Conservation (phyloP, 768 basidiomycete genomes). For the Auricularia sp. region DNA sequence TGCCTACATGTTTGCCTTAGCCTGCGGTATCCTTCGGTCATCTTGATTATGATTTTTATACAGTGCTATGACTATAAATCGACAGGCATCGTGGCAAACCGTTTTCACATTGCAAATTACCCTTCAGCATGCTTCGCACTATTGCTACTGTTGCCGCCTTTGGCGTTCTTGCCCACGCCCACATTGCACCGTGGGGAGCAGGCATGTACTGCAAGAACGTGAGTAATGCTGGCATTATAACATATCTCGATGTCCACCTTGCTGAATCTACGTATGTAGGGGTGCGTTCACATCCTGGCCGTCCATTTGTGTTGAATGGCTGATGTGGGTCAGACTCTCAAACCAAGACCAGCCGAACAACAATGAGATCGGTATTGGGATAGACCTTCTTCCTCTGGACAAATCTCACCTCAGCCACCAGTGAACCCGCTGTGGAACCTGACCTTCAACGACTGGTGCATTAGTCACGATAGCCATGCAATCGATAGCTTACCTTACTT, state of each 20-base stretch:
- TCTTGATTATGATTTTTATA: too few relatives aligned
- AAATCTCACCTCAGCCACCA: too few relatives aligned
- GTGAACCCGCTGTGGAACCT: not conserved
- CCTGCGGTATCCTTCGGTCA: too few relatives aligned
- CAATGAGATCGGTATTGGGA: not conserved
- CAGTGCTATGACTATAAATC: too few relatives aligned
- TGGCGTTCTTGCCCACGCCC: not conserved
- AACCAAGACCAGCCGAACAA: not conserved
- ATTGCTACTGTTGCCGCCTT: not conserved
- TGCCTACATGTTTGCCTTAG: too few relatives aligned
- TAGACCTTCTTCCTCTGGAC: too few relatives aligned
- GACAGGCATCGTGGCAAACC: too few relatives aligned
- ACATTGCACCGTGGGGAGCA: not conserved
- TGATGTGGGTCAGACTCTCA: not conserved
- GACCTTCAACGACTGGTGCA: not conserved
- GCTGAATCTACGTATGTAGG: not conserved
- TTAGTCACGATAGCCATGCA: not conserved
- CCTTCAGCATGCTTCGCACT: not conserved
- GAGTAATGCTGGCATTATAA: not conserved
- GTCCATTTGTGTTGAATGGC: not conserved
- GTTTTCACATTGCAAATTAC: not conserved
- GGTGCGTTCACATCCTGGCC: not conserved
- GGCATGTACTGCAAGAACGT: not conserved
- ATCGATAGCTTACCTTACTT: not conserved
- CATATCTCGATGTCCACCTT: not conserved